A percentile compares a stretch with the other conserved stretches of the same genome.
phyloP scores from a whole-genome alignment of 139 green algal species.

The Micractinium sp. region DNA sequence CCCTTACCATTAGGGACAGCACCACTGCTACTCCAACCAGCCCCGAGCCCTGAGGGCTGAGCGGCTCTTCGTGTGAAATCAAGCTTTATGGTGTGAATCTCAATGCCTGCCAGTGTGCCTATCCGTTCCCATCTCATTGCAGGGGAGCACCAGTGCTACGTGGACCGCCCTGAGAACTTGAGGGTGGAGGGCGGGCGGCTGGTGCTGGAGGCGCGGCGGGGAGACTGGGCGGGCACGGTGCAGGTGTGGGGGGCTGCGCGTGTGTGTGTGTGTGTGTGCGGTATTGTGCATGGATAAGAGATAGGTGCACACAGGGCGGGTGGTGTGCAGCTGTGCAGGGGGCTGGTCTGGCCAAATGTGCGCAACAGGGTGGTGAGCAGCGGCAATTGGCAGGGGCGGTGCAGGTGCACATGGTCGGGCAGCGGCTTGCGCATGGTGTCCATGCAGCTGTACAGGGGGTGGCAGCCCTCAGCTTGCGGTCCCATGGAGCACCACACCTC shows the following conservation, averaged over 20 bases:
- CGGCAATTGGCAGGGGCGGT: no score
- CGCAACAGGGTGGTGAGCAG: no score
- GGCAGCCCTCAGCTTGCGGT: no score
- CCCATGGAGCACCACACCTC: neutral
- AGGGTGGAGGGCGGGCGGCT: slow-evolving; percentile 2
- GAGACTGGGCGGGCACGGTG: neutral
- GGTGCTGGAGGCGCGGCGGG: slow-evolving; percentile 3
- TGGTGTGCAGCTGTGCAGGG: neutral
- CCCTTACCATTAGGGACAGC: no score
- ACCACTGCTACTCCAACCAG: no score
- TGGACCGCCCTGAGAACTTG: slow-evolving; percentile 1
- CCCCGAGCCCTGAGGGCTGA: no score
- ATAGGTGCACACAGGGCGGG: neutral
- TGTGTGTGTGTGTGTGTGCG: no score
- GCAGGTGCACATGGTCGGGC: no score
- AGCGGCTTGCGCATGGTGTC: no score
- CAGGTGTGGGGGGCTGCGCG: neutral
- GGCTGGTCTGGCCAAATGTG: neutral
- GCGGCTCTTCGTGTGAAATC: neutral
- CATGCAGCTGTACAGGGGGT: no score
- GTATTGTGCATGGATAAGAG: no score
- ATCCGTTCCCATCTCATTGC: neutral
- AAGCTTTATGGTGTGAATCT: neutral
- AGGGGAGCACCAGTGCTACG: slow-evolving; percentile 23
- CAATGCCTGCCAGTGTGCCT: neutral